Evolutionary conservation across 805 yeast species (phyloP).

Genomic region (Kregervanrija pseudodelftensis): DNA sequence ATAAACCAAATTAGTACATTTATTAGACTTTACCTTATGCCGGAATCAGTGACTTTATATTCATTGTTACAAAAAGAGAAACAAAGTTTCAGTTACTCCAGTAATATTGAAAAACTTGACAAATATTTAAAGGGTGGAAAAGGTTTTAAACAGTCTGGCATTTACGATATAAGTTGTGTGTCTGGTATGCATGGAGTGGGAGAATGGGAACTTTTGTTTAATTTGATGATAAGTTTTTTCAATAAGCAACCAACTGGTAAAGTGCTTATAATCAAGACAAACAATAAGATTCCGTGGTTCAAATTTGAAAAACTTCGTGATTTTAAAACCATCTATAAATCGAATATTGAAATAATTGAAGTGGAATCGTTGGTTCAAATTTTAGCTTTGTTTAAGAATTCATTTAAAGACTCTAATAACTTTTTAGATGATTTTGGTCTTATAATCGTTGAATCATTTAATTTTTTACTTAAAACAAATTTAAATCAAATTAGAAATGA

Average conservation of each 20-base stretch:
- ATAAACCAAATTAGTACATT: too few relatives aligned
- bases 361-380: slow-evolving; percentile 17
- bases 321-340: slow-evolving; percentile 2
- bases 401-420: background rate
- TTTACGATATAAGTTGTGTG: slow-evolving; percentile 23
- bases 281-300: slow-evolving; percentile 22
- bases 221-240: slow-evolving; percentile 10
- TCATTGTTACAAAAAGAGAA: background rate
- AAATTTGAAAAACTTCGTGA: slow-evolving; percentile 9
- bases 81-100: slow-evolving; percentile 7
- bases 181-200: slow-evolving; percentile 21
- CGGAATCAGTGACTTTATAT: background rate
- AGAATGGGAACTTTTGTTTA: slow-evolving; percentile 22
- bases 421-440: slow-evolving; percentile 13
- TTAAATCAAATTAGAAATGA: slow-evolving; percentile 6
- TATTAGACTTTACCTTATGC: too few relatives aligned
- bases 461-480: slow-evolving; percentile 16
- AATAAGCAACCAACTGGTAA: slow-evolving; percentile 1
- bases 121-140: slow-evolving; percentile 11
- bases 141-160: slow-evolving; percentile 17
- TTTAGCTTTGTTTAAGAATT: slow-evolving; percentile 14
- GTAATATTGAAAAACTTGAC: slow-evolving; percentile 18
- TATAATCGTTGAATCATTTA: slow-evolving; percentile 24
- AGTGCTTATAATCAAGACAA: slow-evolving; percentile 12
- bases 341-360: slow-evolving; percentile 11